phyloP scores from a whole-genome alignment of 306 rosid genomes.

The Prunus kanzakura region DNA sequence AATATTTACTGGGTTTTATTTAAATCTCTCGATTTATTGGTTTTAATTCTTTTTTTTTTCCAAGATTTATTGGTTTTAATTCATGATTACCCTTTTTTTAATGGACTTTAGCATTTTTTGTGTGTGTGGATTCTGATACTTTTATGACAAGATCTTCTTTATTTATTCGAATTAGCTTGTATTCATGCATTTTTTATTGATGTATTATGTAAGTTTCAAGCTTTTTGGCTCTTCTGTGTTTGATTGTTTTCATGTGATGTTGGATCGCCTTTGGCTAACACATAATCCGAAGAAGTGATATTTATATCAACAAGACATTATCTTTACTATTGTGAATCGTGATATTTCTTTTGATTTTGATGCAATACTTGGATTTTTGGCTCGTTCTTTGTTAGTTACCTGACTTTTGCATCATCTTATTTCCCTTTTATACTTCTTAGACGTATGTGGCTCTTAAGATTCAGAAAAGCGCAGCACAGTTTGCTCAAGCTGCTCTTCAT shows the following conservation, averaged over 20 bases:
- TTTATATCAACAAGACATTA: not conserved
- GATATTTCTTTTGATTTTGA: not conserved
- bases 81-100: not conserved
- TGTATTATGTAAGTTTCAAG: not conserved
- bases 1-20: constrained; percentile 1
- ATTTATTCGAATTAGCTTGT: not conserved
- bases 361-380: not conserved
- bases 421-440: constrained; percentile 36
- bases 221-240: not conserved
- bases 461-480: constrained; percentile 93
- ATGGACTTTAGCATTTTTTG: not conserved
- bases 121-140: constrained; percentile 5
- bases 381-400: not conserved
- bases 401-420: constrained; percentile 8
- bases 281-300: not conserved
- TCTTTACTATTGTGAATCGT: not conserved
- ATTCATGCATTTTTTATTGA: not conserved
- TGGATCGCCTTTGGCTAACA: not conserved
- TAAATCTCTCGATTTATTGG: not conserved
- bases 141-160: not conserved
- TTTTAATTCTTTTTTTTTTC: not conserved
- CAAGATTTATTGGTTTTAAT: not conserved
- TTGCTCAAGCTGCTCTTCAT: constrained; percentile 91
- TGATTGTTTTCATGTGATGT: not conserved
- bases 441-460: constrained; percentile 91